These are phyloP conservation scores for Pezicula neosporulosa DNA, from an alignment of 2,329 filamentous ascomycete genomes.

Conservation along the genomic window DNA sequence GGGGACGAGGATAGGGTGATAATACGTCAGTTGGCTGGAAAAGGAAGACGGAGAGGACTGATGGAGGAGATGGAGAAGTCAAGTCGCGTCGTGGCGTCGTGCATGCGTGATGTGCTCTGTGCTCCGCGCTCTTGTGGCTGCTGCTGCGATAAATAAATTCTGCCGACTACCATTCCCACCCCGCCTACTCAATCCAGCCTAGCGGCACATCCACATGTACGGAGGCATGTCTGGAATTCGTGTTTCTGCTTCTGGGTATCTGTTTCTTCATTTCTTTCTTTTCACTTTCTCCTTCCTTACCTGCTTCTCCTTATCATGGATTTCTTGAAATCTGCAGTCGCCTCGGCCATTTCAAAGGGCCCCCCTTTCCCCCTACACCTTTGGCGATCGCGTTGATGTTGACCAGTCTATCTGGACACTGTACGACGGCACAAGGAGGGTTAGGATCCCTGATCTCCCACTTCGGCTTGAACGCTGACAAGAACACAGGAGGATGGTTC, in stretches of 20 bases:
- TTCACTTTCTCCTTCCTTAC: constrained; percentile 1
- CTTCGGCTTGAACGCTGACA: constrained; percentile 11
- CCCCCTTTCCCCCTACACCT: constrained; percentile 89
- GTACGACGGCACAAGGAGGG: constrained; percentile 88
- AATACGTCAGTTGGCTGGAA: too few species aligned
- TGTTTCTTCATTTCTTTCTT: constrained; percentile 1
- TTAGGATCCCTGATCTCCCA: constrained; percentile 31
- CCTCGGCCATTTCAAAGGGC: constrained; percentile 92
- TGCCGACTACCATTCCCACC: too few species aligned
- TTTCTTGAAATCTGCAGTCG: constrained; percentile 95
- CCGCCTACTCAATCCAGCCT: too few species aligned
- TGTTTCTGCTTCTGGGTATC: neutral
- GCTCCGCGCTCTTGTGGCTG: too few species aligned
- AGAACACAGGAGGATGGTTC: constrained; percentile 78
- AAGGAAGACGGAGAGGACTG: too few species aligned
- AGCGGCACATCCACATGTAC: too few species aligned
- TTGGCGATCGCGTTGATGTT: constrained; percentile 88
- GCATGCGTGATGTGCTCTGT: too few species aligned
- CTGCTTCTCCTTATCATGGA: constrained; percentile 60
- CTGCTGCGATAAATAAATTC: too few species aligned
- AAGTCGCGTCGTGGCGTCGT: too few species aligned
- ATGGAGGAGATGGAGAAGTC: too few species aligned
- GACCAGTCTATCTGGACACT: constrained; percentile 96
- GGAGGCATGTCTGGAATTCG: neutral
- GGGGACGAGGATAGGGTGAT: too few species aligned